These are phyloP conservation scores for Cladophialophora bantiana DNA, from an alignment of 2,329 filamentous ascomycete species.

Conservation along the genomic window DNA sequence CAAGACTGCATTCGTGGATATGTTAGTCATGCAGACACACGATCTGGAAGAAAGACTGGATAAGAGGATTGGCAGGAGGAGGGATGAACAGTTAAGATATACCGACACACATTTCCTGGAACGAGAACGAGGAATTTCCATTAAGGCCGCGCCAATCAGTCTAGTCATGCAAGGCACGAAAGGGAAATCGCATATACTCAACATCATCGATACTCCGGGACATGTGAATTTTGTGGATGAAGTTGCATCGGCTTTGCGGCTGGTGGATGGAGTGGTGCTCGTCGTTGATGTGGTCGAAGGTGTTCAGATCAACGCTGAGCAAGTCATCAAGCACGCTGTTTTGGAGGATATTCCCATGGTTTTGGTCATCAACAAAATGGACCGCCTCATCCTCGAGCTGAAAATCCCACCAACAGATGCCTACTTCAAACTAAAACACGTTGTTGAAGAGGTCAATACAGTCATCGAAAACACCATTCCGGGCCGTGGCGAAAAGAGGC, in stretches of 20 bases:
- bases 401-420: conserved; percentile 94
- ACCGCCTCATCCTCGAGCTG: conserved; percentile 89
- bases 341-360: conserved; percentile 88
- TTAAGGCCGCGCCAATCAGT: conserved; percentile 95
- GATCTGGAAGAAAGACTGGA: conserved; percentile 81
- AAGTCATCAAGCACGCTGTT: conserved; percentile 95
- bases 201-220: conserved; percentile 93
- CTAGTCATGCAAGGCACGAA: conserved; percentile 85
- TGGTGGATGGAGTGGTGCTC: conserved; percentile 90
- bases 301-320: conserved; percentile 97
- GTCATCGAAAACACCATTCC: conserved; percentile 88
- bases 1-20: conserved; percentile 98
- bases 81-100: conserved; percentile 90
- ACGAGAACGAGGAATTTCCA: conserved; percentile 85
- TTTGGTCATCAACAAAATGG: conserved; percentile 96
- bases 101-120: conserved; percentile 92
- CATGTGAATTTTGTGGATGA: conserved; percentile 99
- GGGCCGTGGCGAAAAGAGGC: conserved; percentile 76
- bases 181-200: conserved; percentile 93
- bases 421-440: conserved; percentile 98
- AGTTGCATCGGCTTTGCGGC: conserved; percentile 82
- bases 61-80: conserved; percentile 78
- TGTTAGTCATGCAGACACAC: conserved; percentile 95
- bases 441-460: conserved; percentile 98
- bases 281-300: conserved; percentile 97